A percentile compares a stretch with the other conserved stretches of the same genome.
Conservation (phyloP, 805 yeast species). For the Sporopachydermia lactativora region DNA sequence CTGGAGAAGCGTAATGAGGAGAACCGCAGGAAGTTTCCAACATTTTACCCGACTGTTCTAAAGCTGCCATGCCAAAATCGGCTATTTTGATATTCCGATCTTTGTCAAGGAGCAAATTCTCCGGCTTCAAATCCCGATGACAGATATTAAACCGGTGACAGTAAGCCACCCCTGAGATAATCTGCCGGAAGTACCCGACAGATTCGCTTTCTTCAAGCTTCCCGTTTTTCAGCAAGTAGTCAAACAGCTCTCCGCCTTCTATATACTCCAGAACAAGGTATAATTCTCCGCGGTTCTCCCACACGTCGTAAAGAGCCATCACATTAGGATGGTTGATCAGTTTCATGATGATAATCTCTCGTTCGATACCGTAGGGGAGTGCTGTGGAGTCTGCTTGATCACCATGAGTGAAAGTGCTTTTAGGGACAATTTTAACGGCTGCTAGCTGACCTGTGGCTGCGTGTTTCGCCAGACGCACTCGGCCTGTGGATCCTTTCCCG, state of each 20-base stretch:
- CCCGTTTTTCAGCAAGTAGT: slow-evolving; percentile 79
- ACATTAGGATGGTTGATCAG: slow-evolving; percentile 66
- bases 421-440: slow-evolving; percentile 93
- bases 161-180: slow-evolving; percentile 69
- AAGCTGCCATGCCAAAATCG: slow-evolving; percentile 98
- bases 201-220: slow-evolving; percentile 85
- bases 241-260: slow-evolving; percentile 95
- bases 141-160: slow-evolving; percentile 81
- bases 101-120: slow-evolving; percentile 65
- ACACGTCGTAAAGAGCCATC: slow-evolving; percentile 67
- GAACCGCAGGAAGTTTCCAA: slow-evolving; percentile 95
- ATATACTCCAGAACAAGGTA: slow-evolving; percentile 89
- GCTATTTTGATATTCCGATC: slow-evolving; percentile 88
- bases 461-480: slow-evolving; percentile 87
- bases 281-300: slow-evolving; percentile 74
- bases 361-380: slow-evolving; percentile 71
- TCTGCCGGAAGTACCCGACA: slow-evolving; percentile 75
- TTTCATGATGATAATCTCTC: slow-evolving; percentile 80
- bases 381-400: background rate
- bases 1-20: slow-evolving; percentile 98
- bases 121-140: slow-evolving; percentile 80
- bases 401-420: slow-evolving; percentile 43
- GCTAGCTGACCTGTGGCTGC: slow-evolving; percentile 76
- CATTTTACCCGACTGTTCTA: slow-evolving; percentile 68
- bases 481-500: slow-evolving; percentile 94